phyloP scores from a whole-genome alignment of 805 yeast species.

The Wickerhamiella qilinensis region DNA sequence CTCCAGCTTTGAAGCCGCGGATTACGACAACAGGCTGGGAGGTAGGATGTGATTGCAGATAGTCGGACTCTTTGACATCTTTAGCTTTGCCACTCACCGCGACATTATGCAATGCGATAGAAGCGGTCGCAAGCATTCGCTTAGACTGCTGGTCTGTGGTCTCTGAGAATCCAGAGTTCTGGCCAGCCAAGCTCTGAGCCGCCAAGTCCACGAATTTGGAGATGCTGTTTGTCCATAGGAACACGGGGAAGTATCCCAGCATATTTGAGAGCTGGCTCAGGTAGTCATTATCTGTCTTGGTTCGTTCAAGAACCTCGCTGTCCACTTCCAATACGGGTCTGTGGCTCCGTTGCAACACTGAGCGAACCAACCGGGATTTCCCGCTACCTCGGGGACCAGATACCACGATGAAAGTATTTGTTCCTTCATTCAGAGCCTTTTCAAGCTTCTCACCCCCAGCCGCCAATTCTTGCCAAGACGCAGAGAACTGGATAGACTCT shows the following conservation, averaged over 20 bases:
- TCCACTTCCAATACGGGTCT: slow-evolving; percentile 53
- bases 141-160: slow-evolving; percentile 18
- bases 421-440: slow-evolving; percentile 74
- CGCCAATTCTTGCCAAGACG: background rate
- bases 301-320: slow-evolving; percentile 58
- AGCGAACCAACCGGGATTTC: slow-evolving; percentile 37
- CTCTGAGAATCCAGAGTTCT: slow-evolving; percentile 23
- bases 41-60: slow-evolving; percentile 10
- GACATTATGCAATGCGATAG: slow-evolving; percentile 51
- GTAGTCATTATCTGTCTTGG: slow-evolving; percentile 58
- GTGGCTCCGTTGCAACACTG: slow-evolving; percentile 57
- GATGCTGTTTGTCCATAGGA: slow-evolving; percentile 77
- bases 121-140: slow-evolving; percentile 18
- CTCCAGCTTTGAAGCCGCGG: slow-evolving; percentile 4
- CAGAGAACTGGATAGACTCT: background rate
- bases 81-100: slow-evolving; percentile 25
- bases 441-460: slow-evolving; percentile 44
- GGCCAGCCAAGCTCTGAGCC: slow-evolving; percentile 84
- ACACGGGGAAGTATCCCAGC: slow-evolving; percentile 83
- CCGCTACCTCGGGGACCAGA: slow-evolving; percentile 96
- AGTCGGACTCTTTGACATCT: slow-evolving; percentile 7
- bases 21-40: slow-evolving; percentile 13
- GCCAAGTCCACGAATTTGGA: slow-evolving; percentile 69
- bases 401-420: slow-evolving; percentile 77
- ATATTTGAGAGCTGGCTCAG: slow-evolving; percentile 54